phyloP scores from a whole-genome alignment of 768 basidiomycete species.

The Rickenella mellea region DNA sequence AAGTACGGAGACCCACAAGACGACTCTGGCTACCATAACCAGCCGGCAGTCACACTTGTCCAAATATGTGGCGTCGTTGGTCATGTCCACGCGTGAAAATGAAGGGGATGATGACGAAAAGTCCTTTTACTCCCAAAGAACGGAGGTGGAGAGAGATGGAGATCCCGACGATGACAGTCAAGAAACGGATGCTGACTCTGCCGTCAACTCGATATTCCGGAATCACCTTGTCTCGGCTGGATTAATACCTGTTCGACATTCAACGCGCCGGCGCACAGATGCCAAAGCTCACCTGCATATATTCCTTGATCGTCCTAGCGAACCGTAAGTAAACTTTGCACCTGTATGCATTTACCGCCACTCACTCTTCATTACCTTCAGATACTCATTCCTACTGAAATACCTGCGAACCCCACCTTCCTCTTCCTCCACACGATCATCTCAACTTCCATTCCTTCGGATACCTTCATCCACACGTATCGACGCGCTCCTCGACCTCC shows the following conservation, averaged over 20 bases:
- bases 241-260: constrained; percentile 13
- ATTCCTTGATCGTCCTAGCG: constrained; percentile 73
- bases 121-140: constrained; percentile 1
- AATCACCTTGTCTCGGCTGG: constrained; percentile 58
- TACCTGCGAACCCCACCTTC: constrained; percentile 56
- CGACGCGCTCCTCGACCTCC: constrained; percentile 62
- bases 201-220: constrained; percentile 44
- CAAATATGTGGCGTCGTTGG: constrained; percentile 39
- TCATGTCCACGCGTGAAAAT: constrained; percentile 10
- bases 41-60: constrained; percentile 65
- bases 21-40: constrained; percentile 54
- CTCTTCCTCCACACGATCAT: constrained; percentile 48
- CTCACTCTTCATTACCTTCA: constrained; percentile 17
- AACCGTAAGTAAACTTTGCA: constrained; percentile 52
- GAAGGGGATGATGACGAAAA: constrained; percentile 6
- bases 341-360: not conserved
- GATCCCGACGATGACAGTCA: constrained; percentile 34
- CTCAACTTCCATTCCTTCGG: constrained; percentile 25
- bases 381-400: constrained; percentile 60
- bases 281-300: constrained; percentile 36
- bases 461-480: constrained; percentile 35
- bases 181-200: constrained; percentile 26
- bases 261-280: constrained; percentile 2
- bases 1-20: constrained; percentile 53
- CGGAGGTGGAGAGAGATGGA: constrained; percentile 16